Conservation (phyloP, 2,329 filamentous ascomycete genomes). For the Nigrospora sphaerica region DNA sequence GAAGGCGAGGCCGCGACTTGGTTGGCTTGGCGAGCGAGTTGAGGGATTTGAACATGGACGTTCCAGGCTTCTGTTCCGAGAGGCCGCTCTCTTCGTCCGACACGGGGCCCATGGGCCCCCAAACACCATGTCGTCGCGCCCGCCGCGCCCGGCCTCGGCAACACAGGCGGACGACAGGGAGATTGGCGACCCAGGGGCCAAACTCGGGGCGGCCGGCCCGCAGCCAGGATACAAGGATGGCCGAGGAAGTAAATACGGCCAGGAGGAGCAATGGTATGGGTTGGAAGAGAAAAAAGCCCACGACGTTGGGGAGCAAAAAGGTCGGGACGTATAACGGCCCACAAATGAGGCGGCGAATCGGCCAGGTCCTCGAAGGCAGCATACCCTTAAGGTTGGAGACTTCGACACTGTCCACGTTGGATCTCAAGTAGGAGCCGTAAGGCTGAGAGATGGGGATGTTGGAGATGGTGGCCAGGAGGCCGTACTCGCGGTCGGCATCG, state of each 20-base stretch:
- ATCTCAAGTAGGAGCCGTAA: neutral
- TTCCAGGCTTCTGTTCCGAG: neutral
- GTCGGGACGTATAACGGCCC: conserved; percentile 6
- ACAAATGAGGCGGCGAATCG: conserved; percentile 4
- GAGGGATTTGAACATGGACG: neutral
- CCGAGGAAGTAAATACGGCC: neutral
- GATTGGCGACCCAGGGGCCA: neutral
- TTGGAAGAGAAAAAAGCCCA: conserved; percentile 1
- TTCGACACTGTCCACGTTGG: neutral
- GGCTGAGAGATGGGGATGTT: neutral
- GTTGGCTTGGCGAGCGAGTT: neutral
- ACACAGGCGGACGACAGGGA: neutral
- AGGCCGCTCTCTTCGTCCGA: conserved; percentile 6
- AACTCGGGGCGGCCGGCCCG: conserved; percentile 2
- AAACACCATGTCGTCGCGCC: conserved; percentile 20
- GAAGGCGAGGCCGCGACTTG: neutral
- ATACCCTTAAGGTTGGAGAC: conserved; percentile 2
- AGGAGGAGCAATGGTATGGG: neutral
- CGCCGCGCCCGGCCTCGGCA: conserved; percentile 14
- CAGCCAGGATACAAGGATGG: neutral
- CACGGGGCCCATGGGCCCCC: conserved; percentile 9
- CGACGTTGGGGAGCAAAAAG: conserved; percentile 1
- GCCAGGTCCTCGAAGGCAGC: conserved; percentile 6
- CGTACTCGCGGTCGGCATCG: conserved; percentile 5
- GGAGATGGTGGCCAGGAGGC: conserved; percentile 5